These are phyloP conservation scores for Exophiala mesophila DNA, from an alignment of 2,329 filamentous ascomycete genomes.

Conservation along the genomic window DNA sequence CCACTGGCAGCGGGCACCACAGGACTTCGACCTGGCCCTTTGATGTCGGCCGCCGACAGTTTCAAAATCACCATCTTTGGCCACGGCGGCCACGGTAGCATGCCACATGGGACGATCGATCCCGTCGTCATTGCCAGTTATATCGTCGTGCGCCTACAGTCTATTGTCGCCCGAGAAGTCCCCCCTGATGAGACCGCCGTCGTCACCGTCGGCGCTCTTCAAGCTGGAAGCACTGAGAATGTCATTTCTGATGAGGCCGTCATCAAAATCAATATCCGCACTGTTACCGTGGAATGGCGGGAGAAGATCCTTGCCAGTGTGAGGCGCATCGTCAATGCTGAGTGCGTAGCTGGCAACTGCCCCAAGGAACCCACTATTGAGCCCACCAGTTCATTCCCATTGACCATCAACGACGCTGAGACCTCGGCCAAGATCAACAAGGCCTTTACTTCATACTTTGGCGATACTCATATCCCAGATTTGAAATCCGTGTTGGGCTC, in stretches of 20 bases:
- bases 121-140: constrained; percentile 55
- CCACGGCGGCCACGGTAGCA: constrained; percentile 54
- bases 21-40: constrained; percentile 35
- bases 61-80: constrained; percentile 54
- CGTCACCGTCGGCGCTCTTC: constrained; percentile 55
- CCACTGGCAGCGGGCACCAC: constrained; percentile 38
- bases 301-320: constrained; percentile 45
- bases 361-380: constrained; percentile 45
- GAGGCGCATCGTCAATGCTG: constrained; percentile 53
- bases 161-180: constrained; percentile 53
- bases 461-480: constrained; percentile 24
- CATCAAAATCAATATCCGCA: constrained; percentile 53
- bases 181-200: constrained; percentile 52
- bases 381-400: constrained; percentile 47
- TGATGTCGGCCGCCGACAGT: constrained; percentile 43
- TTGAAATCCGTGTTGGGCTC: constrained; percentile 29
- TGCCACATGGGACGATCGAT: constrained; percentile 54
- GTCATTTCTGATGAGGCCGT: constrained; percentile 54
- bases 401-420: constrained; percentile 48
- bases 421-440: constrained; percentile 42
- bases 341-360: constrained; percentile 49
- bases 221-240: constrained; percentile 57
- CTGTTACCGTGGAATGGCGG: constrained; percentile 43
- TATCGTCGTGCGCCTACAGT: constrained; percentile 55
- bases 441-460: constrained; percentile 47